Evolutionary conservation across 2,329 filamentous ascomycete species (phyloP).

Genomic region (Microdochium bolleyi): DNA sequence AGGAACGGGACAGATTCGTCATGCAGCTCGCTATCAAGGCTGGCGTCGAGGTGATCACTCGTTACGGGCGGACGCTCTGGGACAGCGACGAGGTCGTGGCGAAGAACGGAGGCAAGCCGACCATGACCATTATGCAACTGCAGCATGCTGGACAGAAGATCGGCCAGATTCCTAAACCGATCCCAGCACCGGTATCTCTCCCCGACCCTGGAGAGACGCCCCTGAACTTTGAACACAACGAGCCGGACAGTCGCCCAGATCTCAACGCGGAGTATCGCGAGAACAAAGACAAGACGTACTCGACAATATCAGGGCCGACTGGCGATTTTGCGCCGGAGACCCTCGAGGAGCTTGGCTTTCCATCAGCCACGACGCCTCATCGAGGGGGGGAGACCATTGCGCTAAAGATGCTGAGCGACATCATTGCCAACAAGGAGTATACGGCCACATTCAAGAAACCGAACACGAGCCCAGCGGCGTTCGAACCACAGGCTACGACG

Average conservation of each 20-base stretch:
- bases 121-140: conserved; percentile 66
- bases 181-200: conserved; percentile 48
- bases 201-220: conserved; percentile 59
- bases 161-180: conserved; percentile 51
- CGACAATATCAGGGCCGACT: conserved; percentile 55
- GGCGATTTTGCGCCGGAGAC: conserved; percentile 65
- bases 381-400: conserved; percentile 64
- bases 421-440: conserved; percentile 57
- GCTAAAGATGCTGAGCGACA: conserved; percentile 46
- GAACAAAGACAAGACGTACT: conserved; percentile 48
- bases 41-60: conserved; percentile 60
- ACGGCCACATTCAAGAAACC: conserved; percentile 71
- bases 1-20: conserved; percentile 54
- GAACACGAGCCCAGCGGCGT: conserved; percentile 65
- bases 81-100: conserved; percentile 64
- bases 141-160: conserved; percentile 55
- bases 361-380: conserved; percentile 56
- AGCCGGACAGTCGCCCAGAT: conserved; percentile 43
- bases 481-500: conserved; percentile 65
- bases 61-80: conserved; percentile 61
- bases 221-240: conserved; percentile 48
- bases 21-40: conserved; percentile 50
- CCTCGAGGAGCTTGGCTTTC: conserved; percentile 61
- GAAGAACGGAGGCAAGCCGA: conserved; percentile 59
- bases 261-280: conserved; percentile 50